Percentiles rank a stretch among this genome's conserved stretches.
Evolutionary conservation across 2,329 filamentous ascomycete genomes (phyloP).

Genomic region (Fusarium keratoplasticum): DNA sequence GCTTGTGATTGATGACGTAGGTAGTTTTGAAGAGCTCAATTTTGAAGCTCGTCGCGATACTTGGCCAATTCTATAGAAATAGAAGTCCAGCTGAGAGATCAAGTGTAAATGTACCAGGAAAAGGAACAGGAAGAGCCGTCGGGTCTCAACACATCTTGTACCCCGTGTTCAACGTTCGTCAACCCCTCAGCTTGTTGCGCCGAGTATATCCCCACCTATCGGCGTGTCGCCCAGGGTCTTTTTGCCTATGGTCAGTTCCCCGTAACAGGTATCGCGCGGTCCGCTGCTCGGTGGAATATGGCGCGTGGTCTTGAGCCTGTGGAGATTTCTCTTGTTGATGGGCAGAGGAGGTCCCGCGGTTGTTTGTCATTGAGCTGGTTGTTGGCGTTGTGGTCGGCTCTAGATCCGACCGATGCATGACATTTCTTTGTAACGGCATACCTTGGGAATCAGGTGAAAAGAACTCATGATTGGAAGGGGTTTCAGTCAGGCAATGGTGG

Average conservation of each 20-base stretch:
- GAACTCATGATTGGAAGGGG: slow-evolving; percentile 5
- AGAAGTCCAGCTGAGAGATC: not conserved
- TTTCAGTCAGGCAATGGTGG: not conserved
- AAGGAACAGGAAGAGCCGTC: not conserved
- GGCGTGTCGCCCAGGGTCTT: slow-evolving; percentile 26
- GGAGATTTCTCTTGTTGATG: slow-evolving; percentile 15
- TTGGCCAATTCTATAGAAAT: not conserved
- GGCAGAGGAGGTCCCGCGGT: not conserved
- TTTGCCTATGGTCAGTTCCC: slow-evolving; percentile 21
- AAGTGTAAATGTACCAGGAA: not conserved
- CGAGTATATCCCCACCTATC: slow-evolving; percentile 45
- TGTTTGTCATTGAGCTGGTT: slow-evolving; percentile 6
- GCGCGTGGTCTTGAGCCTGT: slow-evolving; percentile 21
- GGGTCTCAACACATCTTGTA: not conserved
- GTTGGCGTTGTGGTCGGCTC: not conserved
- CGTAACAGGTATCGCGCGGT: slow-evolving; percentile 18
- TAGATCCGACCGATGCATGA: not conserved
- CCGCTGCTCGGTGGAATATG: slow-evolving; percentile 24
- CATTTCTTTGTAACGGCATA: not conserved
- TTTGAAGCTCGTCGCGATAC: not conserved
- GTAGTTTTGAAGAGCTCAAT: not conserved
- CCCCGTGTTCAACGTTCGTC: slow-evolving; percentile 21
- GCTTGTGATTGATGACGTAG: slow-evolving; percentile 36
- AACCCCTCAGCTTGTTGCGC: slow-evolving; percentile 6
- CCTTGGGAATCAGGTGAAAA: not conserved